Evolutionary conservation across 2,329 filamentous ascomycete species (phyloP), one percentile per base, ranked within the genome.

Genomic region (Microdochium trichocladiopsis): DNA sequence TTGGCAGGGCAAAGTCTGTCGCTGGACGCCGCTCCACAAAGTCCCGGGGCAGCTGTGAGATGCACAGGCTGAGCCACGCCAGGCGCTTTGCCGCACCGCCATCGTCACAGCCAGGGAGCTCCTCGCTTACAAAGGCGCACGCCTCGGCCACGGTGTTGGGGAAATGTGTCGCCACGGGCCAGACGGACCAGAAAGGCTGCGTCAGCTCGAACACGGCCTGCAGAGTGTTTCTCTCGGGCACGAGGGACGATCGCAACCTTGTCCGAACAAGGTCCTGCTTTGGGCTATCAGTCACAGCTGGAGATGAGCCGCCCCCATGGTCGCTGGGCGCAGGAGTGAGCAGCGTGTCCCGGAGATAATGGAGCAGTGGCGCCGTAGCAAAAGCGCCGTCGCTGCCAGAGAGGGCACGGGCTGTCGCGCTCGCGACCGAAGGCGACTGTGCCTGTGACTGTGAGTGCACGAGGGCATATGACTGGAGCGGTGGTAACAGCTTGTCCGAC

Each of bases 31-130:
- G 18, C 3, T 4, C n/a, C 18, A 8, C 12, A 18, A 45, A 45
- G 41, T 59, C 59, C 60, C 66, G 52, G 48, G 75, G 59, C 52
- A 75, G 55, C 62, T 76, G 60, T 55, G 72, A 62, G 59, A 72
- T 61, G 55, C 67, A 66, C 55, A 78, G 65, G 58, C 70, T 53
- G 52, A 74, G 60, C 63, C 73, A 72, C 56, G 80, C 55, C 11
- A 75, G 56, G 11, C 68, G 67, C 54, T 73, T 76, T 8, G 65
- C 69, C 8, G 41, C 41, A 11, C 41, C 41, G 21, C 41, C 41
- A 45, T 45, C 41, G 41, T 16, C 18, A 18, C 41, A 45, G 10
- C 21, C 12, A 18, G 72, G 57, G 55, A 71, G 63, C 31, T 66
- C 63, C 1, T 69, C 57, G 64, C 66, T 56, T 54, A 71, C 59